A percentile compares a stretch with the other conserved stretches of the same genome.
Evolutionary conservation across 2,329 filamentous ascomycete species (phyloP).

Genomic region (Colletotrichum limetticola): DNA sequence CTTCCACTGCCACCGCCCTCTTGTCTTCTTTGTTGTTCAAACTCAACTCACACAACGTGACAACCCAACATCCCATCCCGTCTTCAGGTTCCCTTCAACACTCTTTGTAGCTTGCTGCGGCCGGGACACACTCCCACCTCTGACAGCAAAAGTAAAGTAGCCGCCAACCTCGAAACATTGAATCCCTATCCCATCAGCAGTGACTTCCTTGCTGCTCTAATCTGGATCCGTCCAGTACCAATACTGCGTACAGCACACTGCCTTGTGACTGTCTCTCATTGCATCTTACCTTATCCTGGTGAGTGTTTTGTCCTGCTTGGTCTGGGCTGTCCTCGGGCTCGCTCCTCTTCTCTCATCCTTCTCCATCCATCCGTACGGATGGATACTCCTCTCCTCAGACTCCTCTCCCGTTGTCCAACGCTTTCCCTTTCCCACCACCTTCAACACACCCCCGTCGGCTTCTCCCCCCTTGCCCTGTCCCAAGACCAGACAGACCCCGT

Average conservation of each 20-base stretch:
- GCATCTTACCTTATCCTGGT: background rate
- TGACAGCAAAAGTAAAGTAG: no score
- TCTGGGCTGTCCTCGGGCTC: background rate
- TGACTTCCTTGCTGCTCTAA: background rate
- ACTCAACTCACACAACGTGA: background rate
- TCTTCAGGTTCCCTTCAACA: background rate
- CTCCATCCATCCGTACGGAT: background rate
- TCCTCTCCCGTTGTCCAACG: background rate
- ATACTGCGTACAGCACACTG: background rate
- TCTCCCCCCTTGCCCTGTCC: constrained; percentile 6
- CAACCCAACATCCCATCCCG: background rate
- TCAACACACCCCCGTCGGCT: constrained; percentile 12
- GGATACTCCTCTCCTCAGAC: background rate
- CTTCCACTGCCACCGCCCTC: background rate
- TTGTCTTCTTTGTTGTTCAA: background rate
- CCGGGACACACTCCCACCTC: background rate
- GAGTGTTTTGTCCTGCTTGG: background rate
- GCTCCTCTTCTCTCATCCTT: background rate
- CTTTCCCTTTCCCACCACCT: constrained; percentile 7
- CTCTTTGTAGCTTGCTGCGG: background rate
- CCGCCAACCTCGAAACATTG: no score
- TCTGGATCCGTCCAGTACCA: background rate
- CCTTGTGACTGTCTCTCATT: no score
- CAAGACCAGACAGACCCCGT: background rate
- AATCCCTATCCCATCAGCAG: background rate